These are phyloP conservation scores for Arthrobotrys pseudoclavata DNA, from an alignment of 2,329 filamentous ascomycete genomes.

Conservation along the genomic window DNA sequence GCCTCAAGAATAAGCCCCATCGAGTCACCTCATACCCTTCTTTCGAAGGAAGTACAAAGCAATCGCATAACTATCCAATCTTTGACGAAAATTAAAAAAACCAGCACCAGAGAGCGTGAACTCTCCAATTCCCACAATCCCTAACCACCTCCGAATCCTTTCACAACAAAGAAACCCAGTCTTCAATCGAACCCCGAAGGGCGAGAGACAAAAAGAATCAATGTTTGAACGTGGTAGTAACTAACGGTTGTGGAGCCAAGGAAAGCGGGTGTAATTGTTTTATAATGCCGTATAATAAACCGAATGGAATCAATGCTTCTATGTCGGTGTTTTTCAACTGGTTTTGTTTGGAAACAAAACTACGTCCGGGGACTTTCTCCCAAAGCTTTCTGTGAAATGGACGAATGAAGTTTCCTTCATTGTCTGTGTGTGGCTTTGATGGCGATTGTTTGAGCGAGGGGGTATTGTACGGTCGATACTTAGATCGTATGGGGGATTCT, in stretches of 20 bases:
- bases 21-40: conserved; percentile 82
- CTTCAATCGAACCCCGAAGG: conserved; percentile 64
- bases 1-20: conserved; percentile 99
- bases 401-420: conserved; percentile 73
- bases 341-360: conserved; percentile 67
- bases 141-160: conserved; percentile 65
- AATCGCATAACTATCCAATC: conserved; percentile 98
- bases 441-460: conserved; percentile 99
- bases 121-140: conserved; percentile 57
- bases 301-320: conserved; percentile 81
- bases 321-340: conserved; percentile 99
- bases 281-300: conserved; percentile 79
- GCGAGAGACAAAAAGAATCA: conserved; percentile 61
- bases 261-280: conserved; percentile 68
- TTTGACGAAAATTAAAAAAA: conserved; percentile 81
- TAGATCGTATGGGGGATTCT: conserved; percentile 5
- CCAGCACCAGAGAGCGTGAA: conserved; percentile 63
- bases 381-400: conserved; percentile 77
- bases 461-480: conserved; percentile 66
- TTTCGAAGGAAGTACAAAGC: conserved; percentile 69
- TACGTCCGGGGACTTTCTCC: conserved; percentile 99
- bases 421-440: conserved; percentile 94
- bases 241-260: conserved; percentile 61
- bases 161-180: conserved; percentile 60
- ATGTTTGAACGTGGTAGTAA: conserved; percentile 12